A percentile compares a stretch with the other conserved stretches of the same genome.
These are phyloP conservation scores for Tephrocybe sp. DNA, from an alignment of 768 basidiomycete genomes.

Conservation along the genomic window DNA sequence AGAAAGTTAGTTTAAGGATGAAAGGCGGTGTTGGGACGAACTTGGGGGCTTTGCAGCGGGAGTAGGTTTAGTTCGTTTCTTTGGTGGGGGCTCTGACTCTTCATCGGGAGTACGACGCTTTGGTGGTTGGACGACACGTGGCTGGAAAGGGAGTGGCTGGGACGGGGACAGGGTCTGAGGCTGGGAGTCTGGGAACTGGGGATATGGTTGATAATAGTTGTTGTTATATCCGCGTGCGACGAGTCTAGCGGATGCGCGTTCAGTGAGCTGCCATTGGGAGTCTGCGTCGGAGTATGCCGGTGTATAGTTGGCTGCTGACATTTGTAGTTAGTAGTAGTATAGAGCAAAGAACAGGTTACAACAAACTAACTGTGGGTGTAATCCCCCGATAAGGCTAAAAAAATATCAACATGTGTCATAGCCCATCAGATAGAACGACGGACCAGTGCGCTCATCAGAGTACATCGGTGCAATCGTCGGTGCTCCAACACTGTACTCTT, in stretches of 20 bases:
- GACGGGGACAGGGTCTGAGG: constrained; percentile 4
- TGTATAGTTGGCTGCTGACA: constrained; percentile 20
- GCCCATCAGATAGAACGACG: constrained; percentile 21
- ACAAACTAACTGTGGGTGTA: constrained; percentile 37
- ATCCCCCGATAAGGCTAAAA: constrained; percentile 42
- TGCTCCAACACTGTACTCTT: constrained; percentile 40
- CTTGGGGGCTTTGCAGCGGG: no score
- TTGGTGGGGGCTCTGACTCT: constrained; percentile 25
- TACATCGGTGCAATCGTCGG: constrained; percentile 47
- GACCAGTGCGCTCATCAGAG: constrained; percentile 61
- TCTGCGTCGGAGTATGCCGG: constrained; percentile 31
- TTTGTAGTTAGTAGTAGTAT: not conserved
- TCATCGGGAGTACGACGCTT: constrained; percentile 37
- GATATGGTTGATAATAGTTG: constrained; percentile 8
- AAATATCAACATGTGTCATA: constrained; percentile 10
- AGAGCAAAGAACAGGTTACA: not conserved
- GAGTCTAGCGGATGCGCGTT: constrained; percentile 60
- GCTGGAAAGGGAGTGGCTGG: not conserved
- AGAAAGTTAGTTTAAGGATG: no score
- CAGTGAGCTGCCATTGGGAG: constrained; percentile 44
- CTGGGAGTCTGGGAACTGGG: constrained; percentile 11
- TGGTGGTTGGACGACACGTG: constrained; percentile 22
- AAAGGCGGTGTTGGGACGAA: no score
- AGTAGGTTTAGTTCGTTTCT: not conserved
- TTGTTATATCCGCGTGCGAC: constrained; percentile 41